These are phyloP conservation scores for Myochromella boudieri DNA, from an alignment of 768 basidiomycete genomes.

Conservation along the genomic window DNA sequence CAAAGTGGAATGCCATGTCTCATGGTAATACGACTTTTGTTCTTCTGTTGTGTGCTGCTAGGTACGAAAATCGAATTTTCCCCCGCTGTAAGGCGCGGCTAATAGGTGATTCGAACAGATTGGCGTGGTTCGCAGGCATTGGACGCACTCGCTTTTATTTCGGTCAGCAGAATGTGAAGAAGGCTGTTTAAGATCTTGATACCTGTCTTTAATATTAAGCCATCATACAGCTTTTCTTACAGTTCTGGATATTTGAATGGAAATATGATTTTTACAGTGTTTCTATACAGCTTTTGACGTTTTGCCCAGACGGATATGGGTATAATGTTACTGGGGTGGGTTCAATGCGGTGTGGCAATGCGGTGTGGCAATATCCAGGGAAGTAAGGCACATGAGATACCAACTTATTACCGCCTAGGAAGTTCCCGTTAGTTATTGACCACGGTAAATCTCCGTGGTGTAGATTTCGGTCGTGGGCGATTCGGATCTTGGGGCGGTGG, in stretches of 20 bases:
- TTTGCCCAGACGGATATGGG: not conserved
- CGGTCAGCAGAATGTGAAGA: conserved; percentile 8
- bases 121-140: conserved; percentile 21
- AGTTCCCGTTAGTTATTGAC: conserved; percentile 25
- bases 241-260: not conserved
- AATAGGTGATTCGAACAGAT: conserved; percentile 9
- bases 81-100: conserved; percentile 1
- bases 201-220: too few species aligned
- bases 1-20: conserved; percentile 67
- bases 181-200: too few species aligned
- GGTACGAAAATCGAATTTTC: conserved; percentile 38
- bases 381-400: too few species aligned
- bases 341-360: too few species aligned
- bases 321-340: not conserved
- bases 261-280: conserved; percentile 1
- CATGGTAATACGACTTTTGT: conserved; percentile 77
- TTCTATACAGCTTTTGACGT: not conserved
- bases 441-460: conserved; percentile 28
- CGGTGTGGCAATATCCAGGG: too few species aligned
- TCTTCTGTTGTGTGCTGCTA: conserved; percentile 51
- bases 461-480: conserved; percentile 20
- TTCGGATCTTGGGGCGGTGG: conserved; percentile 16
- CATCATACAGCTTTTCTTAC: too few species aligned
- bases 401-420: too few species aligned
- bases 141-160: conserved; percentile 21